These are phyloP conservation scores for Cydonia oblonga DNA, from an alignment of 331 rosid species.

Conservation along the genomic window DNA sequence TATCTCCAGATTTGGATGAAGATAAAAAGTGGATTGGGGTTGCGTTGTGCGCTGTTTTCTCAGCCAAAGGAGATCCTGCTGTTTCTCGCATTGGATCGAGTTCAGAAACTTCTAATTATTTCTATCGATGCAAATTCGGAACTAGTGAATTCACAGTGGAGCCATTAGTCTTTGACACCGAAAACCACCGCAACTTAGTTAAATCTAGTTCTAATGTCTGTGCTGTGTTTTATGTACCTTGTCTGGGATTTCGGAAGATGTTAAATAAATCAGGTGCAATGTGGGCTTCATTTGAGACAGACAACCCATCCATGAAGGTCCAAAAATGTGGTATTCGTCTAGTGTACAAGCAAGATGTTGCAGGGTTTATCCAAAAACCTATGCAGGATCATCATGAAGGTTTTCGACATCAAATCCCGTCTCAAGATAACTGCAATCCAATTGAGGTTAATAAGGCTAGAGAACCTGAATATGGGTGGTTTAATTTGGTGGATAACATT, in stretches of 20 bases:
- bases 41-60: conserved; percentile 1
- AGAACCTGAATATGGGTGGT: not conserved
- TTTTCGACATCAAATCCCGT: not conserved
- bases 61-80: not conserved
- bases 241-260: not conserved
- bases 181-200: not conserved
- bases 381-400: not conserved
- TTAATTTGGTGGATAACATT: not conserved
- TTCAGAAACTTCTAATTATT: not conserved
- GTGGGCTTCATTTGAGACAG: not conserved
- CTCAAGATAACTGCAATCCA: not conserved
- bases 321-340: conserved; percentile 9
- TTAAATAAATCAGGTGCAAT: not conserved
- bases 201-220: not conserved
- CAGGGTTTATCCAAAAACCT: not conserved
- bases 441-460: not conserved
- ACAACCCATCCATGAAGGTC: not conserved
- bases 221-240: not conserved
- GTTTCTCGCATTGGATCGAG: not conserved
- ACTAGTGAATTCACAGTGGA: not conserved
- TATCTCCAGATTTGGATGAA: not conserved
- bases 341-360: conserved; percentile 6
- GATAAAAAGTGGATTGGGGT: conserved; percentile 2
- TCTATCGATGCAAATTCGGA: not conserved
- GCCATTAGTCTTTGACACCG: not conserved